Evolutionary conservation across 257 asterid genomes (phyloP), one percentile per base, ranked within the genome.

Genomic region (Misopates orontium): DNA sequence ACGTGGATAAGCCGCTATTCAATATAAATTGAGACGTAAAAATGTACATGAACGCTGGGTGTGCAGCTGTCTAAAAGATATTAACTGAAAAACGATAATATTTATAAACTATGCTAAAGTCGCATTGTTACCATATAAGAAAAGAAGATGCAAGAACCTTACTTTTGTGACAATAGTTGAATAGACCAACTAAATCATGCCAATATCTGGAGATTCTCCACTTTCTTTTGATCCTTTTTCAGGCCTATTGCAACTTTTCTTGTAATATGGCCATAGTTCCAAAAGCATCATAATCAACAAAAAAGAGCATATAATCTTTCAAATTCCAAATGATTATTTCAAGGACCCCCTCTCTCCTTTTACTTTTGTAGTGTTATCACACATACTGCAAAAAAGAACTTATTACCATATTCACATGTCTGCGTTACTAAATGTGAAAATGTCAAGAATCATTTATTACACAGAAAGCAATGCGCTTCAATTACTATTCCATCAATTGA

Each of bases 181-280:
- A 53, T 41, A 21, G 36, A 60, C 54, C 36, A 60, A 40, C 66
- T 23, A 60, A 60, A 60, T 41, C 54, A 60, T 40, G 18, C 54
- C 54, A 64, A 57, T 58, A 52, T 45, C 64, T 55, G 64, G 71
- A 66, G 66, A 73, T 71, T 78, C 75, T 62, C 74, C 72, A 68
- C 69, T 72, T 55, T 31, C 10, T 1, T 41, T 39, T 23, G 28
- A 2, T 28, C 40, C 65, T 32, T 61, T 70, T 66, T 32, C 76
- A 73, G 73, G 59, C 18, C 48, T 64, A 8, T 41, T 36, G 47
- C 54, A 12, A 41, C 49, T 71, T 77, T 68, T 73, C 78, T 71
- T 58, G 69, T 61, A 59, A 57, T 69, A 53, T 25, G 75, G 67
- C 72, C 66, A 70, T 72, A 66, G 71, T 49, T 70, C 55, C 71